phyloP scores from a whole-genome alignment of 2,329 filamentous ascomycete species.

The Thermochaetoides dissita region DNA sequence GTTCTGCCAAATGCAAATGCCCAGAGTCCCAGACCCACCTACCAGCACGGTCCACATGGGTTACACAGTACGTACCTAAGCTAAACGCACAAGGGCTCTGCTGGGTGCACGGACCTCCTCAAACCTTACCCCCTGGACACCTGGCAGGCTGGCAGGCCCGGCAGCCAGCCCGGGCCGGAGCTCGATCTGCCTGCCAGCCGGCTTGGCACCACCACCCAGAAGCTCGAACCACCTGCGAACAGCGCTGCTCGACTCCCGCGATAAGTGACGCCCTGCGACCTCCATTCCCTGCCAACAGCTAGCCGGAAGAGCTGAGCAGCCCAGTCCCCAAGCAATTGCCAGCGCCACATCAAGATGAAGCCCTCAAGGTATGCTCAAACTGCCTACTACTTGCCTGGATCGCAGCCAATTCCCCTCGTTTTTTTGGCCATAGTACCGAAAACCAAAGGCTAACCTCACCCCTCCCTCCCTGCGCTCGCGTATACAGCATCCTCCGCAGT shows the following conservation, averaged over 20 bases:
- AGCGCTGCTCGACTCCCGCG: too few relatives aligned
- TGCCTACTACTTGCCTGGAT: too few relatives aligned
- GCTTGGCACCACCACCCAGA: conserved; percentile 1
- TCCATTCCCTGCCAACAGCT: neutral
- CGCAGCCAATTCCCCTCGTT: neutral
- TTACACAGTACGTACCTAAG: too few relatives aligned
- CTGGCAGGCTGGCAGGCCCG: too few relatives aligned
- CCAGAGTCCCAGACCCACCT: too few relatives aligned
- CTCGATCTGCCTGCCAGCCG: neutral
- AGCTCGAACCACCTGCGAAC: conserved; percentile 2
- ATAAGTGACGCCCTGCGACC: neutral
- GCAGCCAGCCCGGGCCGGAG: too few relatives aligned
- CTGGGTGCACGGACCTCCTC: too few relatives aligned
- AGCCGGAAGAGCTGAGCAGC: conserved; percentile 5
- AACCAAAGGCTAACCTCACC: neutral
- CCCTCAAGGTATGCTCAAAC: conserved; percentile 15
- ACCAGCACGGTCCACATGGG: too few relatives aligned
- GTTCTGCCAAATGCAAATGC: too few relatives aligned
- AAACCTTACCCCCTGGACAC: too few relatives aligned
- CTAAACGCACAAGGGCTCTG: too few relatives aligned
- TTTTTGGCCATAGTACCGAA: neutral
- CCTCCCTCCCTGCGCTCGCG: neutral
- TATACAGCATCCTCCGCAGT: conserved; percentile 34
- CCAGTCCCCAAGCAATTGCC: conserved; percentile 13
- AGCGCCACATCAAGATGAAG: conserved; percentile 17